Percentiles rank a stretch among this genome's conserved stretches.
These are phyloP conservation scores for Psilocybe subaeruginosa DNA, from an alignment of 768 basidiomycete species.

Conservation along the genomic window DNA sequence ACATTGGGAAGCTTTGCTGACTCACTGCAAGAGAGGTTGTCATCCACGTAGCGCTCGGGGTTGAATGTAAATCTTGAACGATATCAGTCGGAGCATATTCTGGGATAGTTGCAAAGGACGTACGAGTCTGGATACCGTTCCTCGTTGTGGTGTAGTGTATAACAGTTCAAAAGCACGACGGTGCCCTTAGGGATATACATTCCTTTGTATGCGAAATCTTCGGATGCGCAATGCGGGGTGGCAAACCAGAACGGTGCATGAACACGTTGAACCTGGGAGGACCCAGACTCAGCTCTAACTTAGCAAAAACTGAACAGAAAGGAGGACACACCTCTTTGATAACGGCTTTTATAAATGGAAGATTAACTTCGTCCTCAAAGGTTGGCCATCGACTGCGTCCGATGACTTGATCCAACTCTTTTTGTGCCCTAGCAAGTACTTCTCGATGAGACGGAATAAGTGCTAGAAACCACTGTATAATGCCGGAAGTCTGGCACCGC, in stretches of 20 bases:
- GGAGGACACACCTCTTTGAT: constrained; percentile 22
- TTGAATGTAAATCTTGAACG: constrained; percentile 15
- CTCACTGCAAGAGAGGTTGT: constrained; percentile 36
- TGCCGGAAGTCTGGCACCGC: constrained; percentile 27
- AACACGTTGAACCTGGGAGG: constrained; percentile 31
- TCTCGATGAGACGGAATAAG: constrained; percentile 27
- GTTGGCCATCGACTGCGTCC: constrained; percentile 23
- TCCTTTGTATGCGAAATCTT: constrained; percentile 42
- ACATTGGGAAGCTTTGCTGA: constrained; percentile 47
- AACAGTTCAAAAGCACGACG: constrained; percentile 40
- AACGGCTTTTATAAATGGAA: constrained; percentile 27
- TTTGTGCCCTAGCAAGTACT: constrained; percentile 17
- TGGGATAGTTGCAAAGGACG: constrained; percentile 1
- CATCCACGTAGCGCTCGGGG: constrained; percentile 48
- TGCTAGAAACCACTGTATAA: constrained; percentile 38
- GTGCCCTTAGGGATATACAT: constrained; percentile 41
- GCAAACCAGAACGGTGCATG: constrained; percentile 28
- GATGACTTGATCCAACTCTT: constrained; percentile 29
- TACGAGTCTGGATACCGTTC: constrained; percentile 22
- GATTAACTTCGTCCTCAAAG: constrained; percentile 17
- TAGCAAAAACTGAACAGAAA: neutral
- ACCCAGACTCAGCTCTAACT: constrained; percentile 4
- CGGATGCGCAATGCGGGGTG: constrained; percentile 36
- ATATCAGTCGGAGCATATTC: neutral
- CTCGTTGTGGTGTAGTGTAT: constrained; percentile 34